phyloP scores from a whole-genome alignment of 495 filamentous ascomycete species.

The Podospora appendiculata region DNA sequence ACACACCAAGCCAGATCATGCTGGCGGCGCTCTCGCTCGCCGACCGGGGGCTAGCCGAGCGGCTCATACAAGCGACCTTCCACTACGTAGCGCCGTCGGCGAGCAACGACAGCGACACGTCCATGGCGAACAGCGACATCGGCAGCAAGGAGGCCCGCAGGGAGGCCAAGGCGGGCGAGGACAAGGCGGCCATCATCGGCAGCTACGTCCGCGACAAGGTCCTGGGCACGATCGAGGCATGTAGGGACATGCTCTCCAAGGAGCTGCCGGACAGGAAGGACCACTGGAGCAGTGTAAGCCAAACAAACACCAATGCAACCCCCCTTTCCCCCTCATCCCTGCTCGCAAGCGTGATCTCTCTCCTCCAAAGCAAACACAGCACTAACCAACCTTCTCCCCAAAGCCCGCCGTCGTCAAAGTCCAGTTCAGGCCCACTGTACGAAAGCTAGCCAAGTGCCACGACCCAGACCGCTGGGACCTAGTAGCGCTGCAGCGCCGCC shows the following conservation, averaged over 20 bases:
- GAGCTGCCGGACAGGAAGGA: slow-evolving; percentile 37
- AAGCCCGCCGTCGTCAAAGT: slow-evolving; percentile 27
- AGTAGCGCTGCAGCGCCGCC: slow-evolving; percentile 46
- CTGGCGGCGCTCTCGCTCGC: slow-evolving; percentile 67
- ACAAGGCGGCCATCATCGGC: slow-evolving; percentile 23
- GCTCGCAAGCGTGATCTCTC: neutral
- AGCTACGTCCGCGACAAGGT: slow-evolving; percentile 35
- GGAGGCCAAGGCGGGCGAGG: slow-evolving; percentile 6
- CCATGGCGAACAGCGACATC: slow-evolving; percentile 7
- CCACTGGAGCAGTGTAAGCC: slow-evolving; percentile 35
- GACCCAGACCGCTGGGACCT: slow-evolving; percentile 63
- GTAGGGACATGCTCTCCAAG: slow-evolving; percentile 40
- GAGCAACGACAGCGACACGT: slow-evolving; percentile 14
- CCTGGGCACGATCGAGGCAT: slow-evolving; percentile 39
- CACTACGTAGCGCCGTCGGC: slow-evolving; percentile 13
- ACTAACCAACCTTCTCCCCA: slow-evolving; percentile 7
- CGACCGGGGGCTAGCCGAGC: slow-evolving; percentile 62
- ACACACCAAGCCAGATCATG: slow-evolving; percentile 91
- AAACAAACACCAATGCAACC: neutral
- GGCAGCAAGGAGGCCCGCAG: neutral
- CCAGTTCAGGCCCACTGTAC: slow-evolving; percentile 47
- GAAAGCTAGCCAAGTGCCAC: slow-evolving; percentile 71
- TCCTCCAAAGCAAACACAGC: too few species aligned
- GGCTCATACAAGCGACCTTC: slow-evolving; percentile 70
- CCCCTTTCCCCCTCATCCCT: neutral